Base-by-base conservation (phyloP, 2,329 filamentous ascomycete genomes). In the Mariannaea elegans region DNA sequence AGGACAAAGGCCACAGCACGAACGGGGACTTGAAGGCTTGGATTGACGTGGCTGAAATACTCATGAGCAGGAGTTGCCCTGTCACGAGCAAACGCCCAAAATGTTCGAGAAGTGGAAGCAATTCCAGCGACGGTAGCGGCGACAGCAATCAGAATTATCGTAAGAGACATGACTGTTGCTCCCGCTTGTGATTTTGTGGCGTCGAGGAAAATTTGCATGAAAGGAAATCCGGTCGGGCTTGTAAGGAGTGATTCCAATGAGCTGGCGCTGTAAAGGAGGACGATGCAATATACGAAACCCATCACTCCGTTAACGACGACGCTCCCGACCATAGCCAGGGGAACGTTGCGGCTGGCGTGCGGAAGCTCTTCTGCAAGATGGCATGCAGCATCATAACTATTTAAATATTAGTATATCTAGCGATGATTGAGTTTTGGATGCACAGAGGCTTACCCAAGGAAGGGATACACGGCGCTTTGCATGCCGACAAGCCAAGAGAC, bases 201-300 rank as follows among this genome's bases (percentile, higher is more conserved):
- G 8, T 76, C 69, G 12, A 72, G 59, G 45, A 73, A 79, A 9
- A 80, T 74, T 31, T 80, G 76, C 65, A 81, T 79, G 46, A 78
- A 79, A 0, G 78, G 78, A 12, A 79, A 80, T 0, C 80, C 80
- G 0, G 76, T 80, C 0, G 75, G 72, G 0, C 78, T 79, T 0
- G 71, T 46, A 2, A 82, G 71, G 3, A 82, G 66, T 0, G 67
- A 64, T 1, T 78, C 68, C 1, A 82, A 70, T 4, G 67, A 63
- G 1, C 78, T 78, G 1, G 80, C 74, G 1, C 74, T 78, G 67
- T 77, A 84, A 2, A 83, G 70, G 0, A 84, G 67, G 6, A 81
- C 68, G 51, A 81, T 72, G 29, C 71, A 72, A 61, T 77, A 82
- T 3, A 71, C 70, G 2, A 83, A 70, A 3, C 80, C 81, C 46